Percentiles rank a stretch among this genome's conserved stretches.
phyloP scores from a whole-genome alignment of 768 basidiomycete genomes.

The Floccularia luteovirens region DNA sequence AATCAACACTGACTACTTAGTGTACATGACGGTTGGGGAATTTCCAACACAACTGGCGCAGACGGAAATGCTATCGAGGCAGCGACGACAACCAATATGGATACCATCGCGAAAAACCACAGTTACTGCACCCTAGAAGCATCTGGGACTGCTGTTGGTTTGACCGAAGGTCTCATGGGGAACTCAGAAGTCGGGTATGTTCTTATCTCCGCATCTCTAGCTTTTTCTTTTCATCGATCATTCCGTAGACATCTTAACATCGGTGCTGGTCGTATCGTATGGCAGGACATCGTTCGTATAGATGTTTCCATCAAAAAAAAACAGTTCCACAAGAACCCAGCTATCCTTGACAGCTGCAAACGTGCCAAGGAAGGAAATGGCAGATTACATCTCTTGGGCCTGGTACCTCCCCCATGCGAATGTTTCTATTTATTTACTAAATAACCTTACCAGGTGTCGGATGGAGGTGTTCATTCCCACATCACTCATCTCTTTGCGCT shows the following conservation, averaged over 20 bases:
- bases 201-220: constrained; percentile 3
- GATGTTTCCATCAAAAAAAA: constrained; percentile 87
- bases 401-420: constrained; percentile 40
- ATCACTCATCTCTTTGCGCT: constrained; percentile 86
- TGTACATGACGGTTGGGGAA: constrained; percentile 97
- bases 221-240: neutral
- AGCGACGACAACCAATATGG: constrained; percentile 84
- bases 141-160: constrained; percentile 87
- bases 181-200: constrained; percentile 95
- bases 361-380: constrained; percentile 79
- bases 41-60: constrained; percentile 55
- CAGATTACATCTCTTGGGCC: constrained; percentile 80
- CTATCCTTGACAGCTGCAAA: constrained; percentile 66
- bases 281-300: constrained; percentile 97
- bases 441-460: constrained; percentile 55
- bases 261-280: constrained; percentile 90
- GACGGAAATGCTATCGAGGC: constrained; percentile 89
- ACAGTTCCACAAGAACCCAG: constrained; percentile 74
- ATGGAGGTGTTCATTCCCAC: constrained; percentile 97
- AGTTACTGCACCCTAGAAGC: constrained; percentile 68
- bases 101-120: constrained; percentile 72
- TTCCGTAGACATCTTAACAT: constrained; percentile 82
- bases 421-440: neutral
- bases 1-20: constrained; percentile 22
- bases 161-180: constrained; percentile 94